Base-by-base conservation (phyloP, 2,329 filamentous ascomycete genomes). In the Arachnomyces sp. region DNA sequence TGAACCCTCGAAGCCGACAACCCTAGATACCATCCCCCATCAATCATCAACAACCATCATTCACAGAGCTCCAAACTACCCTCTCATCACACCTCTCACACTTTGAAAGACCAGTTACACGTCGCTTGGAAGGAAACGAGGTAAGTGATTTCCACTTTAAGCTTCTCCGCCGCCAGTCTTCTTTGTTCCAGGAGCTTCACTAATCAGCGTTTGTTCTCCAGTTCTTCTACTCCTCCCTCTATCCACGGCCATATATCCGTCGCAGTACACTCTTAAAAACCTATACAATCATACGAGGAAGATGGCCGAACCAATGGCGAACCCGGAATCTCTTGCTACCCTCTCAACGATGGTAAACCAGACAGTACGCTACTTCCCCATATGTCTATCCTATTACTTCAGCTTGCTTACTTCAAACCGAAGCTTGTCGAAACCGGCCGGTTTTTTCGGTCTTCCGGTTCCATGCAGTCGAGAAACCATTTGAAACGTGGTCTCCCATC, bases 341-440 rank as follows among this genome's bases (percentile, higher is more conserved):
- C 44, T 66, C 15, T 57, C 62, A 21, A 49, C 57, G 15, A 53
- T 55, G 45, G 52, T 63, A 38, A 62, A 66, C 40, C 55, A 60
- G 43, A 64, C 60, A 39, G 62, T 64, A 54, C 40, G 43, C 31
- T 16, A 36, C 6, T 32, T 31, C n/a, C 37, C 12, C 35, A 28
- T 29, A 31, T 34, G 3, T 31, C 28, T 34, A 25, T 28, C 29
- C 34, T 29, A 34, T 42, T 39, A 34, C 31, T 15, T n/a, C 31
- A 17, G 36, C 29, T 40, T 31, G 17, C 42, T 48, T 31, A 47
- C 34, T 21, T 21, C 17, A 7, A 25, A 48, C 54, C 44, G 8
- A 13, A 67, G 64, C 56, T 67, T 17, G 52, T 66, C 39, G 64
- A 66, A 28, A 65, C 61, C 9, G 63, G 60, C 14, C 60, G 62